Evolutionary conservation across 2,329 filamentous ascomycete genomes (phyloP), one percentile per base, ranked within the genome.

Genomic region (Aureobasidium subglaciale): DNA sequence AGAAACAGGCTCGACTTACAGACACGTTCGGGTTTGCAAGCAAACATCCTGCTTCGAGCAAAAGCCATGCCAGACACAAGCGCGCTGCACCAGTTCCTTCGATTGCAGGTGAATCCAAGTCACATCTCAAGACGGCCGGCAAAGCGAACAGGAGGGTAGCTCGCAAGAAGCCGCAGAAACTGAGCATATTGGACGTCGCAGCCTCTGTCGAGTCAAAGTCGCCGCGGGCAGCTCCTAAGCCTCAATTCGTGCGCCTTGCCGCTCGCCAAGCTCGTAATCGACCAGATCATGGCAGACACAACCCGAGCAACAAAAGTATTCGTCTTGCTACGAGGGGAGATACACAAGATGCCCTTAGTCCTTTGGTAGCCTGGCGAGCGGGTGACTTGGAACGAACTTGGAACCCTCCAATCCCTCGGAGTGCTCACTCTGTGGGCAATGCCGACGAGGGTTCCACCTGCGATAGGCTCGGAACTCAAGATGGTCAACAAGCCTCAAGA

Each of bases 181-280:
- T 78, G 63, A 77, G 80, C 58, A 76, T 84, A 16, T 63, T 82
- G 6, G 81, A 84, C 68, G 70, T 60, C 10, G 56, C 61, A 11
- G 50, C 13, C 24, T 22, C 71, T n/a, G 63, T 70, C 60, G 62
- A 69, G 65, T 61, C 73, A 58, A 58, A 64, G 25, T 58, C 63
- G 18, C 60, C 60, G 4, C 55, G 62, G 38, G 60, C 59, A 29
- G 56, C 61, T 56, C 60, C 72, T 7, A 69, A 73, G 34, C 79
- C 82, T 8, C 73, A 74, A 20, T 84, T 84, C 54, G 68, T 85
- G 5, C 74, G 74, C 52, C 64, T 85, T 56, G 82, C 82, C 30
- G 73, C 74, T 25, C 75, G 82, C 58, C 71, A 74, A 61, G 78
- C 74, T 46, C 75, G 77, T 8, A 72, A 69, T 37, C 71, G 73